A percentile compares a stretch with the other conserved stretches of the same genome.
Conservation (phyloP, 2,329 filamentous ascomycete genomes). For the Cordyceps sp. region DNA sequence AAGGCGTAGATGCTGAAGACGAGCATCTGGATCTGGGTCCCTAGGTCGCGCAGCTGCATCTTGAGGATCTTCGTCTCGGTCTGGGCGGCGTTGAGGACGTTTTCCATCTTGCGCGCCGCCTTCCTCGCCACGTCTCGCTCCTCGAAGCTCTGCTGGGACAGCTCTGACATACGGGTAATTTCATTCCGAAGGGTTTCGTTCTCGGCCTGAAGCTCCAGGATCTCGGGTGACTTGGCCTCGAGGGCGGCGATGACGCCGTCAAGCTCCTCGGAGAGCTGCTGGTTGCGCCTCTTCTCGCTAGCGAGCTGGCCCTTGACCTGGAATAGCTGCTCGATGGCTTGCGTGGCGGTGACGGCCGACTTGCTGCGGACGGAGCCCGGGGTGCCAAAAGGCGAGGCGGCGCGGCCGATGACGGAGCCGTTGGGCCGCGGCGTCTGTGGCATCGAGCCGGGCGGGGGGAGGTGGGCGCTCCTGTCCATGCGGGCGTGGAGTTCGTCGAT, state of each 20-base stretch:
- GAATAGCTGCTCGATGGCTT: slow-evolving; percentile 47
- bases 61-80: slow-evolving; percentile 64
- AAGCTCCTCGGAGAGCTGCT: slow-evolving; percentile 58
- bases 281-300: slow-evolving; percentile 55
- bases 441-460: slow-evolving; percentile 29
- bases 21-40: slow-evolving; percentile 78
- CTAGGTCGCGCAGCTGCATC: slow-evolving; percentile 76
- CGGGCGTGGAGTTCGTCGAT: slow-evolving; percentile 35
- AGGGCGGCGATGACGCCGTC: slow-evolving; percentile 76
- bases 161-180: slow-evolving; percentile 67
- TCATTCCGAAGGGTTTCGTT: slow-evolving; percentile 66
- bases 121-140: slow-evolving; percentile 68
- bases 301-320: slow-evolving; percentile 57
- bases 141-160: slow-evolving; percentile 67
- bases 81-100: slow-evolving; percentile 45
- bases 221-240: slow-evolving; percentile 73
- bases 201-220: slow-evolving; percentile 71
- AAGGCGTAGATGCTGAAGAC: slow-evolving; percentile 72
- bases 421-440: slow-evolving; percentile 47
- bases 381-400: slow-evolving; percentile 45
- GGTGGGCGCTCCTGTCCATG: slow-evolving; percentile 23
- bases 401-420: slow-evolving; percentile 32
- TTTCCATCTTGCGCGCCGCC: slow-evolving; percentile 61
- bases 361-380: slow-evolving; percentile 41
- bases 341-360: slow-evolving; percentile 39